Evolutionary conservation across 2,329 filamentous ascomycete genomes (phyloP), one percentile per base, ranked within the genome.

Genomic region (Fusarium domesticum): DNA sequence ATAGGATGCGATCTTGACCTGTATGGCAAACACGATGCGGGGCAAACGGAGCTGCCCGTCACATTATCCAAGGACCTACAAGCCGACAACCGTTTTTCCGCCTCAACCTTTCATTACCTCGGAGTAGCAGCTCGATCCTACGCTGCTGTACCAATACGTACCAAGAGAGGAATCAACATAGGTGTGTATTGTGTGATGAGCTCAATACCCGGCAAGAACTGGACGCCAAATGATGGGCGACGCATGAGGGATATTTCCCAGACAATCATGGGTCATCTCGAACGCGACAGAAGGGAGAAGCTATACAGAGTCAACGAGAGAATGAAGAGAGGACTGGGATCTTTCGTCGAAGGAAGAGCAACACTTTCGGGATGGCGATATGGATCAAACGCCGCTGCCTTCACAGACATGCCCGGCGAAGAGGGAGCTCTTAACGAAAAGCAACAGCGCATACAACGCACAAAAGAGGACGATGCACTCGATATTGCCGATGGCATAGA

Each of bases 81-180:
- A 12, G 23, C 23, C 23, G 23, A 28, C 14, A 12, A 28, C 14
- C 23, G 23, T 28, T 28, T 28, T 12, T 8, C 23, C 3, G 14
- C 23, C 14, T 28, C 7, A 10, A 28, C 57, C 0, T 64, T 58
- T 14, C 59, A 61, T 10, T 50, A 42, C 7, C 41, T 45, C 0
- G 56, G 61, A 18, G 53, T 56, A 0, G 45, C 47, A 2, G 54
- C 58, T 14, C 54, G 61, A 2, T 73, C 73, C 42, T 74, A 72
- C 34, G 69, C 69, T 0, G 70, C 61, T 0, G 66, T 71, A 0
- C 71, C 71, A 2, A 70, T 74, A 11, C 64, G 67, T 0, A 68
- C 67, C 0, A 61, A 53, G 0, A 52, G 60, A 4, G 70, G 69
- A 15, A 65, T 73, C 44, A 69, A 72, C 38, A 73, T 74, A 4